phyloP scores from a whole-genome alignment of 2,329 filamentous ascomycete species.

The Sclerotinia nivalis region DNA sequence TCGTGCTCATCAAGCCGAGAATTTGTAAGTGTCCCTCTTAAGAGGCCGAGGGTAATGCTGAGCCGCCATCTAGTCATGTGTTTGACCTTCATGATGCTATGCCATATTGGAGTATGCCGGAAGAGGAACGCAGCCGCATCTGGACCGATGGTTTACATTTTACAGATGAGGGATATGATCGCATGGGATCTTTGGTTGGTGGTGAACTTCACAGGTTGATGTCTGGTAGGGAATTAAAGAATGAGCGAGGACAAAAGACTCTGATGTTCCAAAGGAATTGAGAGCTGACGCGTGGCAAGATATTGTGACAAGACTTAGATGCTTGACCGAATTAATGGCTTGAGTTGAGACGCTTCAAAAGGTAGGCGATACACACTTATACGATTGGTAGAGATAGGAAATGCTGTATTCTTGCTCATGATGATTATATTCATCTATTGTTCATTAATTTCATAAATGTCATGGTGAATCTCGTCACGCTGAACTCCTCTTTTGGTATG shows the following conservation, averaged over 20 bases:
- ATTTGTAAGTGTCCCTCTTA: constrained; percentile 51
- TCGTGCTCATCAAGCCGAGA: constrained; percentile 48
- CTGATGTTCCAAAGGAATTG: constrained; percentile 2
- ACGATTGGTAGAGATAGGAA: background rate
- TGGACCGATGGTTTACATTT: constrained; percentile 66
- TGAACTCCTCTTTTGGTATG: constrained; percentile 14
- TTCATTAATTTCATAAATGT: constrained; percentile 20
- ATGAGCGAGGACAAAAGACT: constrained; percentile 22
- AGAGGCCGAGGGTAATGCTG: background rate
- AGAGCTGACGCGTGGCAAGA: background rate
- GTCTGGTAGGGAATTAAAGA: constrained; percentile 27
- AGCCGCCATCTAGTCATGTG: constrained; percentile 47
- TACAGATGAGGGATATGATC: constrained; percentile 58
- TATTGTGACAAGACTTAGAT: background rate
- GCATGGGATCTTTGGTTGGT: constrained; percentile 60
- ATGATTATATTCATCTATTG: constrained; percentile 13
- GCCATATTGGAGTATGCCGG: constrained; percentile 53
- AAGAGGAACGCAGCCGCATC: constrained; percentile 49
- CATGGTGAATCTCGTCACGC: constrained; percentile 11
- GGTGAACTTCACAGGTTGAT: constrained; percentile 53
- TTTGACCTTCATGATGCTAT: constrained; percentile 58
- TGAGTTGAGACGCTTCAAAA: background rate
- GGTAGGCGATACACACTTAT: background rate
- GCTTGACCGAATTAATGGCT: background rate
- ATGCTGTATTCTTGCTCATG: background rate